Evolutionary conservation across 2,329 filamentous ascomycete genomes (phyloP).

Genomic region (Aspergillus flavus): DNA sequence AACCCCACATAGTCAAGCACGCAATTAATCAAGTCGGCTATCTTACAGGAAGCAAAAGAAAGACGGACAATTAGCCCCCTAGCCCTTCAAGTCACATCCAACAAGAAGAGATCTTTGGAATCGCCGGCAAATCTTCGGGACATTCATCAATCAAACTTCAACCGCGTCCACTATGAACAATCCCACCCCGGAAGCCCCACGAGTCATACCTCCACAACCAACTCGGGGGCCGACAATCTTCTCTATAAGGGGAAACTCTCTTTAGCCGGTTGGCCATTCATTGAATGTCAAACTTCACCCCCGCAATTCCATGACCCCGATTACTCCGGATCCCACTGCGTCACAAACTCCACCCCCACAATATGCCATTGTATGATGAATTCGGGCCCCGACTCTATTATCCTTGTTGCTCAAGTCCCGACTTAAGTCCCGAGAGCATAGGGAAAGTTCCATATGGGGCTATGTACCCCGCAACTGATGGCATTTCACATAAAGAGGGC

Average conservation of each 20-base stretch:
- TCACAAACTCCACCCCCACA: background rate
- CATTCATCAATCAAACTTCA: conserved; percentile 1
- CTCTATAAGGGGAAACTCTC: background rate
- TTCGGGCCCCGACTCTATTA: background rate
- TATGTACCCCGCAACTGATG: background rate
- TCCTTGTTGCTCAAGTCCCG: background rate
- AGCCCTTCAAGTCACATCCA: background rate
- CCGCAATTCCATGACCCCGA: background rate
- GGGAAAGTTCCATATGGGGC: background rate
- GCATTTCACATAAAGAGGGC: background rate
- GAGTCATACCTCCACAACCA: background rate
- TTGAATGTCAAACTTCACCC: background rate
- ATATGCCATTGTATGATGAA: background rate
- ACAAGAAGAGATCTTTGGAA: background rate
- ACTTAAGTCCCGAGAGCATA: background rate
- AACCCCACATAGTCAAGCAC: background rate
- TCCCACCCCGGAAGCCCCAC: background rate
- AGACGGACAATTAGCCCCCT: background rate
- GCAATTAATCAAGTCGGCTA: background rate
- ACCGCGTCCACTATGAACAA: background rate
- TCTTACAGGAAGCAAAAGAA: background rate
- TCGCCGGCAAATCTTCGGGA: conserved; percentile 11
- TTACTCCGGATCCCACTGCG: conserved; percentile 1
- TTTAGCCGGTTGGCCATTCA: background rate
- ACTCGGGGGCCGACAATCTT: conserved; percentile 4